phyloP scores from a whole-genome alignment of 2,329 filamentous ascomycete genomes.

The Monosporascus sp. region DNA sequence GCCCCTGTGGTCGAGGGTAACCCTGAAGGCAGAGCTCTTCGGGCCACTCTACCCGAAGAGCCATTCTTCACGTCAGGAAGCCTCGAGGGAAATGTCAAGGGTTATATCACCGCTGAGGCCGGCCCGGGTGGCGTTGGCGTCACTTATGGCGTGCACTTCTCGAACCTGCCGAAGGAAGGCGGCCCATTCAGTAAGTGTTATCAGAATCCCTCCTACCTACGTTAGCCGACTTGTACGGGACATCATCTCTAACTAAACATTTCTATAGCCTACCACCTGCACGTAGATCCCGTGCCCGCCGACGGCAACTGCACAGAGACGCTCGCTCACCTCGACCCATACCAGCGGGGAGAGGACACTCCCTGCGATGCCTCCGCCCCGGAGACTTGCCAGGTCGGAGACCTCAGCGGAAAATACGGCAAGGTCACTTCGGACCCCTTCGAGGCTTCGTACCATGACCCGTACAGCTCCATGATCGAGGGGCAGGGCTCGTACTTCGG shows the following conservation, averaged over 20 bases:
- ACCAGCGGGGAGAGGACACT: slow-evolving; percentile 55
- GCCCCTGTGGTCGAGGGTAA: slow-evolving; percentile 52
- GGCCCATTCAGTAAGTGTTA: slow-evolving; percentile 55
- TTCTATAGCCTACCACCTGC: slow-evolving; percentile 64
- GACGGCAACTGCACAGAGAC: slow-evolving; percentile 69
- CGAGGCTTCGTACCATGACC: slow-evolving; percentile 47
- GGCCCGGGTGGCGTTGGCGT: slow-evolving; percentile 50
- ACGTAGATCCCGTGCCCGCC: slow-evolving; percentile 56
- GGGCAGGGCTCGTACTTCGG: slow-evolving; percentile 56
- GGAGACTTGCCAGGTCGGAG: slow-evolving; percentile 69
- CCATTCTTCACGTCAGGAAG: slow-evolving; percentile 45
- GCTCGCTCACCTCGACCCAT: slow-evolving; percentile 67
- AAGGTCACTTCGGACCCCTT: slow-evolving; percentile 50
- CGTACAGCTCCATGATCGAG: slow-evolving; percentile 49
- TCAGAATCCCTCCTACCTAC: too few species aligned
- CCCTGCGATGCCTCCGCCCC: slow-evolving; percentile 54
- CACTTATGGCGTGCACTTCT: slow-evolving; percentile 49
- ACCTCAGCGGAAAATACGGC: slow-evolving; percentile 71
- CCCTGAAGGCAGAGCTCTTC: slow-evolving; percentile 47
- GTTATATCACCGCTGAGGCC: slow-evolving; percentile 43
- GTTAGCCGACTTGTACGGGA: not conserved
- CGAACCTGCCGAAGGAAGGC: slow-evolving; percentile 51
- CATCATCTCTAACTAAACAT: slow-evolving; percentile 8
- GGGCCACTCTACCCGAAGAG: slow-evolving; percentile 50
- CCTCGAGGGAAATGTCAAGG: slow-evolving; percentile 49